Percentiles rank a stretch among this genome's conserved stretches.
phyloP scores from a whole-genome alignment of 2,329 filamentous ascomycete species.

The Calonectria pseudoturangicola region DNA sequence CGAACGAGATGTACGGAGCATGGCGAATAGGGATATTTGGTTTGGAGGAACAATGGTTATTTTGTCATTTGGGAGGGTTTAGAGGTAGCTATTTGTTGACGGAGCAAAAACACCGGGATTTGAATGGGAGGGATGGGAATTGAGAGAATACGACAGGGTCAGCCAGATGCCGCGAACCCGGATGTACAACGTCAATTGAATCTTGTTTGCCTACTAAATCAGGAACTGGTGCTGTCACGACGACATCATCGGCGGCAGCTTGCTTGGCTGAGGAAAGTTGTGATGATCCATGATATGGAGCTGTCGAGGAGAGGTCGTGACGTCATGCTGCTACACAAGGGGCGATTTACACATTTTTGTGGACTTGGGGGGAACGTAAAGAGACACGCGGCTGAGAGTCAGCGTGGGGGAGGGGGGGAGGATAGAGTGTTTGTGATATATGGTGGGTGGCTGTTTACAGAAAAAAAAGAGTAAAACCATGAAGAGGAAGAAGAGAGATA shows the following conservation, averaged over 20 bases:
- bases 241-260: conserved; percentile 50
- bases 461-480: background rate
- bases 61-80: background rate
- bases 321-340: conserved; percentile 48
- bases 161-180: conserved; percentile 13
- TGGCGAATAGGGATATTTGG: conserved; percentile 36
- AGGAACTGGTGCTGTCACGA: conserved; percentile 44
- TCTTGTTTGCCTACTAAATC: conserved; percentile 22
- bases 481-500: no score
- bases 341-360: conserved; percentile 14
- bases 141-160: background rate
- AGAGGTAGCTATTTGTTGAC: conserved; percentile 5
- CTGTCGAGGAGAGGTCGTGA: conserved; percentile 46
- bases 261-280: conserved; percentile 24
- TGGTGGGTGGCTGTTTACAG: background rate
- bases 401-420: background rate
- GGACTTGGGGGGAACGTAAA: background rate
- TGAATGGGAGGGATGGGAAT: background rate
- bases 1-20: conserved; percentile 57
- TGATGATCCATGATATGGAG: conserved; percentile 37
- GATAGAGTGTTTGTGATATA: background rate
- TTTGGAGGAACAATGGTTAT: background rate
- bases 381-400: background rate
- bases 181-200: conserved; percentile 29
- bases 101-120: background rate